These are phyloP conservation scores for Puya raimondii DNA, from an alignment of 176 grass and related monocot species.

Conservation along the genomic window DNA sequence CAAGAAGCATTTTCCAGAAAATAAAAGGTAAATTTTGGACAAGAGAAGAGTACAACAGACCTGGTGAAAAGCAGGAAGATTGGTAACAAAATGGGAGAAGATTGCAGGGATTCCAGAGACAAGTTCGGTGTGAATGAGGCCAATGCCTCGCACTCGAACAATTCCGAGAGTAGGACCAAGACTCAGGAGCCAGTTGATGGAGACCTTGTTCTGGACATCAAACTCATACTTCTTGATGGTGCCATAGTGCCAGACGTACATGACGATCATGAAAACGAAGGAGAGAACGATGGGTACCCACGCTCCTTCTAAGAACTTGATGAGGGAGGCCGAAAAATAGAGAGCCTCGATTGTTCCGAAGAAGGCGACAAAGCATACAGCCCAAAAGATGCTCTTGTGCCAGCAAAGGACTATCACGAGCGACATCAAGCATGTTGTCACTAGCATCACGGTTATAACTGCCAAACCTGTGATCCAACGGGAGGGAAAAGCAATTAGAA, in stretches of 20 bases:
- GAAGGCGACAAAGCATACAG: slow-evolving; percentile 72
- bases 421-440: slow-evolving; percentile 93
- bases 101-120: slow-evolving; percentile 86
- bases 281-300: slow-evolving; percentile 76
- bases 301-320: slow-evolving; percentile 84
- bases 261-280: slow-evolving; percentile 70
- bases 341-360: slow-evolving; percentile 89
- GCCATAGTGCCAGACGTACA: slow-evolving; percentile 95
- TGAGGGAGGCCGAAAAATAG: slow-evolving; percentile 82
- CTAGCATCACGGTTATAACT: slow-evolving; percentile 97
- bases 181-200: slow-evolving; percentile 86
- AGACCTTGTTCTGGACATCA: slow-evolving; percentile 82
- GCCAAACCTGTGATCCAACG: slow-evolving; percentile 59
- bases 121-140: slow-evolving; percentile 73
- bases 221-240: slow-evolving; percentile 91
- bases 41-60: slow-evolving; percentile 19
- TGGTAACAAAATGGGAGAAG: slow-evolving; percentile 96
- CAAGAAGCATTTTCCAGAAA: too few relatives aligned
- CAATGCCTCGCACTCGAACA: slow-evolving; percentile 76
- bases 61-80: slow-evolving; percentile 93
- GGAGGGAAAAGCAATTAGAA: not conserved
- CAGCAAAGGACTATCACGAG: slow-evolving; percentile 90
- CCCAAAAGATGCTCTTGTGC: slow-evolving; percentile 82
- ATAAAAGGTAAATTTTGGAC: not conserved
- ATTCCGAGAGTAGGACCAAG: slow-evolving; percentile 66